phyloP scores from a whole-genome alignment of 2,329 filamentous ascomycete species.

The Pseudogymnoascus sp. region DNA sequence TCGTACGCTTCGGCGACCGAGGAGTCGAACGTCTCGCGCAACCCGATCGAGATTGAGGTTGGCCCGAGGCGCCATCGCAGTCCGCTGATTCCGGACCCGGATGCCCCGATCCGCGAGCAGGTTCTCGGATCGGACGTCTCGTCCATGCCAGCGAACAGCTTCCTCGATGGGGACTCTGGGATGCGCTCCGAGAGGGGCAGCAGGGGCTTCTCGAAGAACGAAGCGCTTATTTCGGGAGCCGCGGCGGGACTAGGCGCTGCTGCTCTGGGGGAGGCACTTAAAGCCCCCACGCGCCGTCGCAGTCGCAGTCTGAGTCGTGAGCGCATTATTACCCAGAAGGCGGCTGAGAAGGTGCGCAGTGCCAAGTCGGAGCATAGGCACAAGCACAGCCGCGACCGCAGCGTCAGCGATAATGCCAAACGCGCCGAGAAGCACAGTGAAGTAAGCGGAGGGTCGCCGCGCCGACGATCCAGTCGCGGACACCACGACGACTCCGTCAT shows the following conservation, averaged over 20 bases:
- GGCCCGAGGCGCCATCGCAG: constrained; percentile 56
- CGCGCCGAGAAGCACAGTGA: constrained; percentile 28
- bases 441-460: constrained; percentile 36
- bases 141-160: constrained; percentile 64
- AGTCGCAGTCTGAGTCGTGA: constrained; percentile 59
- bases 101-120: constrained; percentile 43
- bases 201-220: constrained; percentile 24
- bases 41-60: constrained; percentile 86
- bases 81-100: constrained; percentile 41
- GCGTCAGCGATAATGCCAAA: constrained; percentile 33
- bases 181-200: constrained; percentile 27
- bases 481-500: constrained; percentile 40
- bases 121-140: constrained; percentile 78
- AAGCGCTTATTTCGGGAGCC: constrained; percentile 25
- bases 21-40: constrained; percentile 65
- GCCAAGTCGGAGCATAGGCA: constrained; percentile 38
- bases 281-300: constrained; percentile 48
- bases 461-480: constrained; percentile 39
- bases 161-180: constrained; percentile 44
- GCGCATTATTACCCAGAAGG: constrained; percentile 54
- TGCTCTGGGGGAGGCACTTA: constrained; percentile 39
- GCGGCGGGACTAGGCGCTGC: constrained; percentile 34
- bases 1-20: constrained; percentile 73
- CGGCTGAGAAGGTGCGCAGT: constrained; percentile 56
- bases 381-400: constrained; percentile 37